These are phyloP conservation scores for Malus orientalis DNA, from an alignment of 306 rosid genomes.

Conservation along the genomic window DNA sequence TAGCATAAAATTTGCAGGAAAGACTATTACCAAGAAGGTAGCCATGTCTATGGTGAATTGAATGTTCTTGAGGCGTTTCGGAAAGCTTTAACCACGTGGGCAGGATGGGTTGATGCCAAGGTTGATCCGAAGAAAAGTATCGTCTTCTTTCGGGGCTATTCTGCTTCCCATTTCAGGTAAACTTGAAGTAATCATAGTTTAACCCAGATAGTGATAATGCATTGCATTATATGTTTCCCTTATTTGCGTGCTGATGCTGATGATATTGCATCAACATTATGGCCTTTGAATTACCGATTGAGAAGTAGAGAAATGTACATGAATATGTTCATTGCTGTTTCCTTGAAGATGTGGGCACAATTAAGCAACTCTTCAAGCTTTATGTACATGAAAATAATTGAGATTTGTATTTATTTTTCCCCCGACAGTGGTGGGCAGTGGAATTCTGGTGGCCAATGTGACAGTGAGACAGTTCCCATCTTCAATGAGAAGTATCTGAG, in stretches of 20 bases:
- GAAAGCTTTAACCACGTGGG: constrained; percentile 90
- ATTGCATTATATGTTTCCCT: not conserved
- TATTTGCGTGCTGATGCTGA: not conserved
- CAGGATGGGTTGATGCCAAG: constrained; percentile 80
- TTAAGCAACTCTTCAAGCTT: not conserved
- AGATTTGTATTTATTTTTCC: not conserved
- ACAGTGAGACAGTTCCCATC: constrained; percentile 68
- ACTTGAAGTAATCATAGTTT: not conserved
- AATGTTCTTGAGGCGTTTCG: constrained; percentile 90
- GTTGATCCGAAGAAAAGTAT: constrained; percentile 58
- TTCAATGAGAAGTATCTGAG: constrained; percentile 61
- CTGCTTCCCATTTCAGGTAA: constrained; percentile 94
- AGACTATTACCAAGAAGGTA: constrained; percentile 98
- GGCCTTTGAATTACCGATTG: not conserved
- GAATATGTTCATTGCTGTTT: not conserved
- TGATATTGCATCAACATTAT: not conserved
- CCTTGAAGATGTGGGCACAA: not conserved
- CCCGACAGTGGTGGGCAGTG: constrained; percentile 87
- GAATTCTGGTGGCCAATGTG: constrained; percentile 92
- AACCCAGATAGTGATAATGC: not conserved
- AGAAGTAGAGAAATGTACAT: not conserved
- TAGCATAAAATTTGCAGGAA: constrained; percentile 40
- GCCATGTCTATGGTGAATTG: constrained; percentile 67
- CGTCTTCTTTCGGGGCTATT: constrained; percentile 84
- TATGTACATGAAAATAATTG: not conserved